Conservation (phyloP, 345 rosid species). For the Brassica nigra region DNA sequence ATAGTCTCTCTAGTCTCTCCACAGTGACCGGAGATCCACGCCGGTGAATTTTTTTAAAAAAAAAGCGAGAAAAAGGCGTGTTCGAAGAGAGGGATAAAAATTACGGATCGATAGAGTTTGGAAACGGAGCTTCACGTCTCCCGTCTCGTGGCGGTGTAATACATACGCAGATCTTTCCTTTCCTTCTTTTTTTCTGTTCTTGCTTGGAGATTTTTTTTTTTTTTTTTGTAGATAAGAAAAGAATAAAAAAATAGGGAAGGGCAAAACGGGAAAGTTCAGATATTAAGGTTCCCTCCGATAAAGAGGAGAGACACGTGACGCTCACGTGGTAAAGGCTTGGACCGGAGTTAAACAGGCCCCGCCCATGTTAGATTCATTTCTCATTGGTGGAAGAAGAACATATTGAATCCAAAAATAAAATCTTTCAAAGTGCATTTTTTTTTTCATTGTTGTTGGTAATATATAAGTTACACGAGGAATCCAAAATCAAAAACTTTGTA, state of each 20-base stretch:
- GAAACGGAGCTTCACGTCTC: slow-evolving; percentile 22
- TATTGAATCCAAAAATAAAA: background rate
- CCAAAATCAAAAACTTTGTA: slow-evolving; percentile 2
- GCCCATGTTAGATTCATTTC: background rate
- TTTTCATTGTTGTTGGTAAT: slow-evolving; percentile 1
- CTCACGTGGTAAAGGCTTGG: slow-evolving; percentile 28
- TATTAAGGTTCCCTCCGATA: background rate
- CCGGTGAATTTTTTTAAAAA: slow-evolving; percentile 6
- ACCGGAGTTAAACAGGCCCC: background rate
- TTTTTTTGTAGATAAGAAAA: slow-evolving; percentile 29
- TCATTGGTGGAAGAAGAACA: background rate
- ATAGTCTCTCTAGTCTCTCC: background rate
- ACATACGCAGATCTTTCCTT: slow-evolving; percentile 12
- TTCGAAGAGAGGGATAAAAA: background rate
- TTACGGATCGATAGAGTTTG: slow-evolving; percentile 22
- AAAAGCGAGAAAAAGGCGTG: background rate
- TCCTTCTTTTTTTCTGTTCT: background rate
- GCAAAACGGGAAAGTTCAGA: slow-evolving; percentile 26
- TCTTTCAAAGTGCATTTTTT: background rate
- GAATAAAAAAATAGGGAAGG: slow-evolving; percentile 36
- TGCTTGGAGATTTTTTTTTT: slow-evolving; percentile 8
- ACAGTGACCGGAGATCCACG: slow-evolving; percentile 29
- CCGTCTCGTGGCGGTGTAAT: slow-evolving; percentile 7
- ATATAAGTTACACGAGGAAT: slow-evolving; percentile 12
- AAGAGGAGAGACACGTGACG: slow-evolving; percentile 21